A percentile compares a stretch with the other conserved stretches of the same genome.
Evolutionary conservation across 257 asterid genomes (phyloP).

Genomic region (Lithospermum erythrorhizon): DNA sequence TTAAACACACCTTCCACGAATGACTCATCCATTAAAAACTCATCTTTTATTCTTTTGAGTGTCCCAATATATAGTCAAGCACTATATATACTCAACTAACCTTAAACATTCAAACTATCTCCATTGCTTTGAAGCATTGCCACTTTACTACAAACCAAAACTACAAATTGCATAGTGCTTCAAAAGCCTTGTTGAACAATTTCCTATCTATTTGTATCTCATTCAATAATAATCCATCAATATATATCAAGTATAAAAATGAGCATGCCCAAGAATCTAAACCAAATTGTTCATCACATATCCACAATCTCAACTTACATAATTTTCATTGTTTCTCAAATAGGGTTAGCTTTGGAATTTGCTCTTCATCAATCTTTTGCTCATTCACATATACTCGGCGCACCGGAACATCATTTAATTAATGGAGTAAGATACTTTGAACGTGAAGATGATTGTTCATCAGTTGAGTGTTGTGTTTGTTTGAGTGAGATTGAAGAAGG

Average conservation of each 20-base stretch:
- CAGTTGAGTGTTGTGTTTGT: slow-evolving; percentile 7
- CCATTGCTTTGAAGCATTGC: neutral
- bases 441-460: neutral
- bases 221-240: neutral
- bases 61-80: neutral
- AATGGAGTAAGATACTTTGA: neutral
- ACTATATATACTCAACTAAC: neutral
- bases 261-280: neutral
- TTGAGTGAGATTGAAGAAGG: slow-evolving; percentile 20
- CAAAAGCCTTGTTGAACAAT: neutral
- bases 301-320: slow-evolving; percentile 4
- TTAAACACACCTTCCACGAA: neutral
- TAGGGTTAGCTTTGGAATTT: slow-evolving; percentile 12
- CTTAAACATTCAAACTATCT: neutral
- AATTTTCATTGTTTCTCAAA: slow-evolving; percentile 1
- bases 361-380: slow-evolving; percentile 11
- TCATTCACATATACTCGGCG: slow-evolving; percentile 6
- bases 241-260: neutral
- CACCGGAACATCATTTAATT: neutral
- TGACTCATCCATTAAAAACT: neutral
- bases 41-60: no score
- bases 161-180: no score
- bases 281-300: neutral
- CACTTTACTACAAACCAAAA: neutral
- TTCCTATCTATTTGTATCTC: neutral